Percentiles rank a stretch among this genome's conserved stretches.
These are phyloP conservation scores for Fomitopsis betulina DNA, from an alignment of 1,284 basidiomycete genomes.

Conservation along the genomic window DNA sequence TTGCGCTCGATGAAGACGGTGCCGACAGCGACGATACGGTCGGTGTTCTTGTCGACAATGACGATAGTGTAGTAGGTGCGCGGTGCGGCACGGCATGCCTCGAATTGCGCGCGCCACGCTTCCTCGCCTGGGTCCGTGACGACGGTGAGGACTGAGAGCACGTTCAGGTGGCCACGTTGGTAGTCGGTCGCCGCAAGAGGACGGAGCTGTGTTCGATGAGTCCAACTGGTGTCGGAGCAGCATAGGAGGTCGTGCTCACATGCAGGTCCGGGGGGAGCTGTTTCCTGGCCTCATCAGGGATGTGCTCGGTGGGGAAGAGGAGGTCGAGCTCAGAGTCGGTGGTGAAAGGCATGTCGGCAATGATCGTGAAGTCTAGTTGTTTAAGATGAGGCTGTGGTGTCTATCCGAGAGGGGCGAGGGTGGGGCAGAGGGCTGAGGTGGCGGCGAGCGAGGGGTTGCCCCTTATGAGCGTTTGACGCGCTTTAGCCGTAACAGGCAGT, in stretches of 20 bases:
- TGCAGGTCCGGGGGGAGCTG: slow-evolving; percentile 54
- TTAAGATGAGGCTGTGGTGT: neutral
- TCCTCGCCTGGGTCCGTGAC: slow-evolving; percentile 74
- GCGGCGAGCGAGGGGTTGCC: neutral
- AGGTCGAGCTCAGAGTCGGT: slow-evolving; percentile 70
- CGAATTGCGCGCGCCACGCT: slow-evolving; percentile 69
- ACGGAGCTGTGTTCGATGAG: slow-evolving; percentile 57
- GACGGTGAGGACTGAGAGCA: slow-evolving; percentile 78
- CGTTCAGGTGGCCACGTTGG: slow-evolving; percentile 75
- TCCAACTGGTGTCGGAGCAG: neutral
- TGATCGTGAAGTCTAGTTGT: neutral
- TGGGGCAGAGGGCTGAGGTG: neutral
- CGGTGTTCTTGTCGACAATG: slow-evolving; percentile 70
- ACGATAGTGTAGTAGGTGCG: slow-evolving; percentile 84
- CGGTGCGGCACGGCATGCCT: slow-evolving; percentile 47
- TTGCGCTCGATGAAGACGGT: slow-evolving; percentile 89
- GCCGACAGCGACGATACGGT: slow-evolving; percentile 83
- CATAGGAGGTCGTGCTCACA: slow-evolving; percentile 30
- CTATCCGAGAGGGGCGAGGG: neutral
- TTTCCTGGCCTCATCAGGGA: slow-evolving; percentile 55
- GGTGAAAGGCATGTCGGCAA: slow-evolving; percentile 44
- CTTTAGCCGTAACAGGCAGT: neutral
- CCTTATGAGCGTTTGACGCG: neutral
- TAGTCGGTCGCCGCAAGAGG: slow-evolving; percentile 88
- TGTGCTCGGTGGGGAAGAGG: slow-evolving; percentile 65